Percentiles rank a stretch among this genome's conserved stretches.
phyloP scores from a whole-genome alignment of 768 basidiomycete genomes.

The Lepiota venenata region DNA sequence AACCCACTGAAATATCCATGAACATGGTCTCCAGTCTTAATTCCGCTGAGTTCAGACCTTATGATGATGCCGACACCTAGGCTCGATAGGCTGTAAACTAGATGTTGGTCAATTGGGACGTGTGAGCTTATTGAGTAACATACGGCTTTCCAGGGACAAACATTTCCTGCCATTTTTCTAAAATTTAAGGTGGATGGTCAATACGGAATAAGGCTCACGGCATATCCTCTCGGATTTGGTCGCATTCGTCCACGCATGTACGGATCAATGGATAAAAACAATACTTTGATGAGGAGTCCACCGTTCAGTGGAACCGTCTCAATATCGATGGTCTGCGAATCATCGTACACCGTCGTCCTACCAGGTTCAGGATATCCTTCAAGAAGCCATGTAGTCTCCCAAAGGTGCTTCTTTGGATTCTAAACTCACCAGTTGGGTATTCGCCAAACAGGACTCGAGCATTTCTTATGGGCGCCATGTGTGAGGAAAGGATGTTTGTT shows the following conservation, averaged over 20 bases:
- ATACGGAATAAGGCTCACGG: not conserved
- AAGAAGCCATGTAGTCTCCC: not conserved
- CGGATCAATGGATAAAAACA: slow-evolving; percentile 44
- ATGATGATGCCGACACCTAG: slow-evolving; percentile 22
- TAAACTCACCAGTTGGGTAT: slow-evolving; percentile 19
- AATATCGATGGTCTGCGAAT: slow-evolving; percentile 37
- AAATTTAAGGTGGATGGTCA: not conserved
- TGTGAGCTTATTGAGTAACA: no score
- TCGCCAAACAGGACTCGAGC: slow-evolving; percentile 26
- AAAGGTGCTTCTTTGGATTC: not conserved
- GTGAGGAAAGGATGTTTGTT: no score
- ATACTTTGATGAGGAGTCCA: slow-evolving; percentile 39
- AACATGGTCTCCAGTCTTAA: slow-evolving; percentile 13
- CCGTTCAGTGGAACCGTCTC: slow-evolving; percentile 34
- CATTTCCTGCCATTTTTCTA: not conserved
- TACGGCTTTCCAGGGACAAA: slow-evolving; percentile 13
- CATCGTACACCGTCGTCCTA: slow-evolving; percentile 37
- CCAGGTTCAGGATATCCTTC: slow-evolving; percentile 25
- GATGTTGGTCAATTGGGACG: no score
- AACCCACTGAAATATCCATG: slow-evolving; percentile 9
- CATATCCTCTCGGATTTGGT: slow-evolving; percentile 14
- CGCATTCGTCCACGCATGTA: slow-evolving; percentile 38
- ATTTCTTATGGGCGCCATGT: slow-evolving; percentile 21
- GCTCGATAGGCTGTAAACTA: no score
- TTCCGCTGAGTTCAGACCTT: slow-evolving; percentile 25